Evolutionary conservation across 768 basidiomycete genomes (phyloP), one percentile per base, ranked within the genome.

Genomic region (Cystofilobasidium capitatum): DNA sequence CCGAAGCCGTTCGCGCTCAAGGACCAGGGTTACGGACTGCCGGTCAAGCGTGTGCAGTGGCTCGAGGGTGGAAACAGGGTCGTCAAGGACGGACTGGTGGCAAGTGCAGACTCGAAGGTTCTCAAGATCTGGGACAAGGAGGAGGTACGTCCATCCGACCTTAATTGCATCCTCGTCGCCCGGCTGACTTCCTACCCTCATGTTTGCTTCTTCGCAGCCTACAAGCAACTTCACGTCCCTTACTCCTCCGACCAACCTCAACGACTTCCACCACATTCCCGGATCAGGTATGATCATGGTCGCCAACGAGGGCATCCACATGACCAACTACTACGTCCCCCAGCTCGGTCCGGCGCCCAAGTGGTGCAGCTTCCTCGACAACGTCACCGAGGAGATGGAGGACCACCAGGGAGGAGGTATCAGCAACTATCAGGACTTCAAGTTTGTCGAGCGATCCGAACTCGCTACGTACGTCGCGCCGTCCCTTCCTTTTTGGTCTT

Each of bases 311-410:
- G 89, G 91, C n/a, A 90, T 94, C 60, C 88, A 90, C 73, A 89
- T 98, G 87, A 88, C 85, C 33, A 86, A 88, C 6, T 98, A 89
- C 78, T 98, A 91, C 75, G 86, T 98, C 57, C 96, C 96, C 14
- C 90, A 94, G 73, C 84, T 99, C 16, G 96, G 96, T 0, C 92
- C 93, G 3, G 96, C 96, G 13, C 94, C 96, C 6, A 84, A 85
- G 71, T 99, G 96, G 96, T 91, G 90, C 40, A 87, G 87, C 74
- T 99, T 99, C 85, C 84, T 99, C 66, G 96, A 99, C 79, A 91
- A 91, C 73, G 88, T 99, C 75, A 98, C 96, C 0, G 96, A 99
- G 77, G 96, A 99, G 75, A 87, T 98, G 86, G 79, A 77, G 51
- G 94, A 98, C 74, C 91, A 91, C 75, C 86, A 88, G 71, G 72